Evolutionary conservation across 2,329 filamentous ascomycete genomes (phyloP).

Genomic region (Trichoderma sp.): DNA sequence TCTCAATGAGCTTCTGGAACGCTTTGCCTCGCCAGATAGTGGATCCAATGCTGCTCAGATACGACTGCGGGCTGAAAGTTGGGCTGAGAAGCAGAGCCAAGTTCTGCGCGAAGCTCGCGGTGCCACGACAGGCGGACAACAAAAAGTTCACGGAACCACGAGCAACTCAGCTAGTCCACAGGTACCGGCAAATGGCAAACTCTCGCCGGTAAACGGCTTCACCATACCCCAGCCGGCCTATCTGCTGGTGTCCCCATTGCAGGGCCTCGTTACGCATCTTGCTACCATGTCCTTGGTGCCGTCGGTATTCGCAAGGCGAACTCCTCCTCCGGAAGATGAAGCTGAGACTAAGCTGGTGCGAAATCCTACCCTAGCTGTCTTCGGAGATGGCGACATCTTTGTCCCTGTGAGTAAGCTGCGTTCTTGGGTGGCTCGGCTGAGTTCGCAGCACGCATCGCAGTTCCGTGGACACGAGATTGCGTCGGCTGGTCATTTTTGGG

Average conservation of each 20-base stretch:
- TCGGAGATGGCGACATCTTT: slow-evolving; percentile 75
- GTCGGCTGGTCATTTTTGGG: slow-evolving; percentile 65
- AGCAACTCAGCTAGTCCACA: slow-evolving; percentile 19
- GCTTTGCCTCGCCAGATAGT: slow-evolving; percentile 55
- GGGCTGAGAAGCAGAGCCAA: slow-evolving; percentile 64
- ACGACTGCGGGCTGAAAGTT: slow-evolving; percentile 64
- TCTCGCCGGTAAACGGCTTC: slow-evolving; percentile 38
- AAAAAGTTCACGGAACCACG: slow-evolving; percentile 13
- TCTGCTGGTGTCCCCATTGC: slow-evolving; percentile 68
- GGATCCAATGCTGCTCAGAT: slow-evolving; percentile 68
- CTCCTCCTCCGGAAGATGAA: slow-evolving; percentile 30
- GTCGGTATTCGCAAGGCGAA: slow-evolving; percentile 28
- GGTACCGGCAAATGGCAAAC: slow-evolving; percentile 27
- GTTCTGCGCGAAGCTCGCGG: slow-evolving; percentile 43
- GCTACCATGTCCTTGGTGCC: slow-evolving; percentile 61
- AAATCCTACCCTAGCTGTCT: slow-evolving; percentile 68
- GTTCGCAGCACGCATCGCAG: slow-evolving; percentile 41
- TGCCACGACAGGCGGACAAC: slow-evolving; percentile 33
- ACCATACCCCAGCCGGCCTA: slow-evolving; percentile 51
- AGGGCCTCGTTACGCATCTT: slow-evolving; percentile 60
- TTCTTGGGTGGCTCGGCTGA: slow-evolving; percentile 63
- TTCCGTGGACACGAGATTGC: slow-evolving; percentile 53
- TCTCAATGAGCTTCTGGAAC: slow-evolving; percentile 57
- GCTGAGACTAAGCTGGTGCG: slow-evolving; percentile 58
- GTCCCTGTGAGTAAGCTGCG: slow-evolving; percentile 65